Percentiles rank a stretch among this genome's conserved stretches.
phyloP scores from a whole-genome alignment of 2,329 filamentous ascomycete genomes.

The Fusarium sp. region DNA sequence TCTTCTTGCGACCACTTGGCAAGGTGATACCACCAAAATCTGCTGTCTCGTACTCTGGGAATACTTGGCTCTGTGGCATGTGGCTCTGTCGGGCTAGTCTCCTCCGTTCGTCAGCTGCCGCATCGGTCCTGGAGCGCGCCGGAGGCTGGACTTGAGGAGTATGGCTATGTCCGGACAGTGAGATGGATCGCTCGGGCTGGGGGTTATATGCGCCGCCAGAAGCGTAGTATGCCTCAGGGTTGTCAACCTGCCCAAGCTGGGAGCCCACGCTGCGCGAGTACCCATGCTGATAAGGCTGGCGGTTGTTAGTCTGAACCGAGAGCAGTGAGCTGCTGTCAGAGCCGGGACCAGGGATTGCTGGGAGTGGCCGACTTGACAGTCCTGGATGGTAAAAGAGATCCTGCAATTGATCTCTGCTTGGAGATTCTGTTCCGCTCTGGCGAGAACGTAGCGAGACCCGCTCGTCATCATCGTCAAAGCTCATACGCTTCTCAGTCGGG shows the following conservation, averaged over 20 bases:
- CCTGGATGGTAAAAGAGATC: slow-evolving; percentile 96
- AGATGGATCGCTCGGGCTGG: slow-evolving; percentile 79
- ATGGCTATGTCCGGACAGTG: slow-evolving; percentile 83
- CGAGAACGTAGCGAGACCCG: slow-evolving; percentile 68
- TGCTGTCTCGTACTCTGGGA: slow-evolving; percentile 69
- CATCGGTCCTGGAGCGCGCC: slow-evolving; percentile 94
- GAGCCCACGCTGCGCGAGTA: slow-evolving; percentile 64
- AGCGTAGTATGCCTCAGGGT: slow-evolving; percentile 65
- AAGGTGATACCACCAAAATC: slow-evolving; percentile 87
- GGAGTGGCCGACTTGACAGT: slow-evolving; percentile 74
- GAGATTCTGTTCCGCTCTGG: slow-evolving; percentile 73
- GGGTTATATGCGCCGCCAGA: slow-evolving; percentile 51
- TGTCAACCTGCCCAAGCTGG: slow-evolving; percentile 53
- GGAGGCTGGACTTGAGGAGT: slow-evolving; percentile 84
- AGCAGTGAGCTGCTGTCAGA: slow-evolving; percentile 71
- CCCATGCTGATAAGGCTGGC: slow-evolving; percentile 61
- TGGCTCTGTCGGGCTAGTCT: slow-evolving; percentile 67
- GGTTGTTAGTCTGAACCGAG: slow-evolving; percentile 56
- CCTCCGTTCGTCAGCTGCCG: slow-evolving; percentile 79
- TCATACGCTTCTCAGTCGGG: slow-evolving; percentile 79
- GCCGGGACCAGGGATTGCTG: slow-evolving; percentile 69
- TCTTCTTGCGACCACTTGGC: slow-evolving; percentile 81
- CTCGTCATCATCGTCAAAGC: slow-evolving; percentile 95
- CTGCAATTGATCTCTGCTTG: slow-evolving; percentile 78
- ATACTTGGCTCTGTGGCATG: slow-evolving; percentile 60